These are phyloP conservation scores for Kazachstania africana DNA, from an alignment of 805 yeast species.

Conservation along the genomic window DNA sequence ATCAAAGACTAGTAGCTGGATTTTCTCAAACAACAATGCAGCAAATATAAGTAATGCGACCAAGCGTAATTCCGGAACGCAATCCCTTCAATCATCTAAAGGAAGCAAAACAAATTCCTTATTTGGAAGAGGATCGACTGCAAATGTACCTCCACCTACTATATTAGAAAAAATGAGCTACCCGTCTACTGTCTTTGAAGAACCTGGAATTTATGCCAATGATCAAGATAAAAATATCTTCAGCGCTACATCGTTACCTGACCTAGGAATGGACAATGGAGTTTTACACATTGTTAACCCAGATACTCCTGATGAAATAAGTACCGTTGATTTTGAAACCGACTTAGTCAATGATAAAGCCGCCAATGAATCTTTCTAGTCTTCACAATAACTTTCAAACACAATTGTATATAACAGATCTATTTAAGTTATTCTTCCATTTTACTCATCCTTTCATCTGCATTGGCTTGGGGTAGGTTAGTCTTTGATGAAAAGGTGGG, in stretches of 20 bases:
- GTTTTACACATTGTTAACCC: slow-evolving; percentile 39
- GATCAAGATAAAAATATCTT: slow-evolving; percentile 33
- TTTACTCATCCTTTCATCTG: neutral
- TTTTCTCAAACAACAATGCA: slow-evolving; percentile 6
- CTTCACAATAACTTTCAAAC: neutral
- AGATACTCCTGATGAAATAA: neutral
- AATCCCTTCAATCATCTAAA: neutral
- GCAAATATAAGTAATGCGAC: slow-evolving; percentile 4
- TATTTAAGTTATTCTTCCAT: neutral
- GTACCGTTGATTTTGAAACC: neutral
- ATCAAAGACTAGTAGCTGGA: slow-evolving; percentile 4
- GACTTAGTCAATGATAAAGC: neutral
- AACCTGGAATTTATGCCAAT: slow-evolving; percentile 5
- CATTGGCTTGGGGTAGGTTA: no score
- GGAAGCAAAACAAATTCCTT: neutral
- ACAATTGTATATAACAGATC: no score
- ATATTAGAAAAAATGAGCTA: neutral
- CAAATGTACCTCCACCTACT: no score
- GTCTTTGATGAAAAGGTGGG: no score
- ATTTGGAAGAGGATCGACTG: no score
- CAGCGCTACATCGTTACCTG: slow-evolving; percentile 47
- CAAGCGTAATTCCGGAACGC: neutral
- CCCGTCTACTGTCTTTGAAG: slow-evolving; percentile 11
- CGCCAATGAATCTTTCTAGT: neutral
- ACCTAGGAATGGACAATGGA: slow-evolving; percentile 27